A percentile compares a stretch with the other conserved stretches of the same genome.
phyloP scores from a whole-genome alignment of 2,329 filamentous ascomycete genomes.

The Thielaviopsis musarum region DNA sequence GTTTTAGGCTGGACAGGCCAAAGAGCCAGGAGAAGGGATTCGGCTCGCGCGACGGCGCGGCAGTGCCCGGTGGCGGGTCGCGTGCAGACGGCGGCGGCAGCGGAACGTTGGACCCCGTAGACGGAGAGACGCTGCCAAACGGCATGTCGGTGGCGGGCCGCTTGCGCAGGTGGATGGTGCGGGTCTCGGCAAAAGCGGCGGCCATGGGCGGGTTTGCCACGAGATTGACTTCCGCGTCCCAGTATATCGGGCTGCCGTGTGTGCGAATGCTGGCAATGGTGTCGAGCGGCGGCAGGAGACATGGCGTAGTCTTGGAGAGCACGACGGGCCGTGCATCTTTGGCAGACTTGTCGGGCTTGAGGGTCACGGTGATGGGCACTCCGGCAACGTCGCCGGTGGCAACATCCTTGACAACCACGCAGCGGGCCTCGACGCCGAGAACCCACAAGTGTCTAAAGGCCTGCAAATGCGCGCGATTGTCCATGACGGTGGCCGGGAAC shows the following conservation, averaged over 20 bases:
- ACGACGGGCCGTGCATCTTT: slow-evolving; percentile 6
- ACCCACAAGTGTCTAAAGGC: slow-evolving; percentile 97
- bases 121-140: slow-evolving; percentile 27
- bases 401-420: slow-evolving; percentile 73
- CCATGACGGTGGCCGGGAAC: slow-evolving; percentile 75
- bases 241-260: slow-evolving; percentile 50
- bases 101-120: neutral
- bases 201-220: slow-evolving; percentile 42
- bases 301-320: slow-evolving; percentile 33
- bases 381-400: slow-evolving; percentile 66
- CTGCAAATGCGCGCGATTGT: slow-evolving; percentile 88
- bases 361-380: slow-evolving; percentile 50
- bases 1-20: slow-evolving; percentile 35
- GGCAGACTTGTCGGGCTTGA: slow-evolving; percentile 28
- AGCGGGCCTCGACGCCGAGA: slow-evolving; percentile 75
- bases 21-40: slow-evolving; percentile 61
- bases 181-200: slow-evolving; percentile 44
- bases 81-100: neutral
- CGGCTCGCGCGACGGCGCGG: slow-evolving; percentile 9
- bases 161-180: slow-evolving; percentile 58
- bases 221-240: slow-evolving; percentile 69
- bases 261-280: slow-evolving; percentile 43
- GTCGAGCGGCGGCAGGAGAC: slow-evolving; percentile 46
- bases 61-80: neutral
- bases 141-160: slow-evolving; percentile 50